Base-by-base conservation (phyloP, 306 rosid genomes). In the Trifolium pratense region DNA sequence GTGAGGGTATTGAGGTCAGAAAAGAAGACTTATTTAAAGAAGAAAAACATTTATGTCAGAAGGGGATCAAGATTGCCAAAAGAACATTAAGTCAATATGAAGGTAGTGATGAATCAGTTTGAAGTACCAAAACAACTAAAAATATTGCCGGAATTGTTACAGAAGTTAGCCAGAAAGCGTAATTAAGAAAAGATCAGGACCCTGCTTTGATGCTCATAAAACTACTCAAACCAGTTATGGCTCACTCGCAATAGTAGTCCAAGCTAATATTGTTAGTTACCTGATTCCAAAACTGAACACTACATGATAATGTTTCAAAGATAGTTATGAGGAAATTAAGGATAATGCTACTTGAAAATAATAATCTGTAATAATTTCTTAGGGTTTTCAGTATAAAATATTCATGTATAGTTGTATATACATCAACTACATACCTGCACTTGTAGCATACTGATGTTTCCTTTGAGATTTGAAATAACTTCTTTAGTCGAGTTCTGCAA, bases 401-500 rank as follows among this genome's bases (percentile, higher is more conserved):
- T 73, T 67, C 51, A 48, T 51, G 75, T 51, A 49, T 49, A 68
- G 3, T 32, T 68, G 12, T 23, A 71, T 64, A 60, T 81, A 29
- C 66, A 45, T 42, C 70, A 57, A 68, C 69, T 75, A 76, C 81
- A 67, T 89, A 93, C 98, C 93, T 86, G 96, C 23, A 56, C 78
- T 45, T 49, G 87, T 80, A 91, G 81, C 85, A 78, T 67, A 31
- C 79, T 52, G 51, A 79, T 61, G 70, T 79, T 78, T 73, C 82
- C 85, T 66, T 79, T 82, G 86, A 87, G 83, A 74, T 66, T 76
- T 15, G 72, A 80, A 59, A 84, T 72, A 12, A 67, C 81, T 69
- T 86, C 96, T 80, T 83, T 74, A 46, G 75, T 63, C 2, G 77
- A 77, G 40, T 87, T 84, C 98, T 93, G 90, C 60, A 84, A 57